phyloP scores from a whole-genome alignment of 2,329 filamentous ascomycete species.

The Ceratocystiopsis minuta region DNA sequence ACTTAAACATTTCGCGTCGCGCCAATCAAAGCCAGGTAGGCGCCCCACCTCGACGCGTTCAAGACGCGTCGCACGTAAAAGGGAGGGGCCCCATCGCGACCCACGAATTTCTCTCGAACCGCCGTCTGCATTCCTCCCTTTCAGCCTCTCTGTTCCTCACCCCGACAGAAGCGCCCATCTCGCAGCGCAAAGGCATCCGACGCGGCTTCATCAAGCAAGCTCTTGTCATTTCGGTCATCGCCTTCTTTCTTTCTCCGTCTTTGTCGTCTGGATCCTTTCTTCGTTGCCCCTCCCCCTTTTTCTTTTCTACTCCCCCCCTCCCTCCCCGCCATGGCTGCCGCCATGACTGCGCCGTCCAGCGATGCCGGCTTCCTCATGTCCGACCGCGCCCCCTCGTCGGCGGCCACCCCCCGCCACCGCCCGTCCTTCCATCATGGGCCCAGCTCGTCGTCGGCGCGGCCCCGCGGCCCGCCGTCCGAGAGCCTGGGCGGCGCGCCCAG shows the following conservation, averaged over 20 bases:
- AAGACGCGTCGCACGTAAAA: constrained; percentile 7
- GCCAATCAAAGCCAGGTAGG: constrained; percentile 2
- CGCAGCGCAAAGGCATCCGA: too few relatives aligned
- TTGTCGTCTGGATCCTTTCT: neutral
- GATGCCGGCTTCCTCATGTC: constrained; percentile 40
- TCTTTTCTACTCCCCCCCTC: neutral
- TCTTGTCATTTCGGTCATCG: too few relatives aligned
- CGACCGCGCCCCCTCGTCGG: constrained; percentile 21
- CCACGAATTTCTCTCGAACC: neutral
- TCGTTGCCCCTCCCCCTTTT: neutral
- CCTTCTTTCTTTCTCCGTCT: too few relatives aligned
- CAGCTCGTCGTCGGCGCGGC: constrained; percentile 34
- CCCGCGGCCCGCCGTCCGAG: constrained; percentile 44
- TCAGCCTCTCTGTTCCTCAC: too few relatives aligned
- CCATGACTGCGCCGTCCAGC: constrained; percentile 33
- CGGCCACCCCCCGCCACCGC: constrained; percentile 23
- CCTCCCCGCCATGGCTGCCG: constrained; percentile 7
- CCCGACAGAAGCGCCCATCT: too few relatives aligned
- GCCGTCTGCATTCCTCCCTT: too few relatives aligned
- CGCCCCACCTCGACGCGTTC: constrained; percentile 8
- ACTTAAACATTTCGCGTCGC: constrained; percentile 9
- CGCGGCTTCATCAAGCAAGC: too few relatives aligned
- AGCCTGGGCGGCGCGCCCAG: constrained; percentile 36
- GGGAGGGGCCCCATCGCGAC: constrained; percentile 3
- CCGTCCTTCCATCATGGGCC: constrained; percentile 17